Conservation (phyloP, 306 rosid genomes). For the Prunus padus region DNA sequence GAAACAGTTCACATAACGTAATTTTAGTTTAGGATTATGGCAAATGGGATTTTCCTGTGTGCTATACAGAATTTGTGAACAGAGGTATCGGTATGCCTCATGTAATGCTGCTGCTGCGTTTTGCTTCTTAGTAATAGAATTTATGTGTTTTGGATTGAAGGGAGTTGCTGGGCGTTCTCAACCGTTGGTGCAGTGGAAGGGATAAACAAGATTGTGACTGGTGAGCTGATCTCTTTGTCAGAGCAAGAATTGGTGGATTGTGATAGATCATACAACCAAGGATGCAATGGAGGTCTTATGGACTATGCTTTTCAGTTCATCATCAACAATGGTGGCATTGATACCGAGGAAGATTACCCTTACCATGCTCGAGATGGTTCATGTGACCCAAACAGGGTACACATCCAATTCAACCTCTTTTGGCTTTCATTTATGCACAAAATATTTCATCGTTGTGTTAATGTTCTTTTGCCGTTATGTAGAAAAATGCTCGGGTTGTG, state of each 20-base stretch:
- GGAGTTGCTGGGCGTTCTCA: slow-evolving; percentile 99
- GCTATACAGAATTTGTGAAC: neutral
- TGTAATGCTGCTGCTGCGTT: neutral
- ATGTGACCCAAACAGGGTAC: slow-evolving; percentile 71
- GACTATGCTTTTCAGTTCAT: slow-evolving; percentile 80
- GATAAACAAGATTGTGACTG: slow-evolving; percentile 68
- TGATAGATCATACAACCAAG: slow-evolving; percentile 65
- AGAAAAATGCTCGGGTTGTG: slow-evolving; percentile 76
- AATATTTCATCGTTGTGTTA: neutral
- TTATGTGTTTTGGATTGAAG: slow-evolving; percentile 38
- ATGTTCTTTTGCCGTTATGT: neutral
- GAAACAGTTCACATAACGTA: neutral
- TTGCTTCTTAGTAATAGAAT: slow-evolving; percentile 1
- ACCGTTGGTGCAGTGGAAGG: slow-evolving; percentile 82
- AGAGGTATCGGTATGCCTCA: neutral
- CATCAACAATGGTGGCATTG: slow-evolving; percentile 79
- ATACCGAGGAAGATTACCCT: slow-evolving; percentile 74
- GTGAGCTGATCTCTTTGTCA: slow-evolving; percentile 58
- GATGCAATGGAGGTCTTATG: slow-evolving; percentile 98
- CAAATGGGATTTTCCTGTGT: too few species aligned
- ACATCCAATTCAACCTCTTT: neutral
- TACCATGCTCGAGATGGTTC: slow-evolving; percentile 56
- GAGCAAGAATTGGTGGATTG: slow-evolving; percentile 95
- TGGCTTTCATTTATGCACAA: neutral
- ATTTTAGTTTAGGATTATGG: too few species aligned